These are phyloP conservation scores for Achaetomium macrosporum DNA, from an alignment of 2,329 filamentous ascomycete species.

Conservation along the genomic window DNA sequence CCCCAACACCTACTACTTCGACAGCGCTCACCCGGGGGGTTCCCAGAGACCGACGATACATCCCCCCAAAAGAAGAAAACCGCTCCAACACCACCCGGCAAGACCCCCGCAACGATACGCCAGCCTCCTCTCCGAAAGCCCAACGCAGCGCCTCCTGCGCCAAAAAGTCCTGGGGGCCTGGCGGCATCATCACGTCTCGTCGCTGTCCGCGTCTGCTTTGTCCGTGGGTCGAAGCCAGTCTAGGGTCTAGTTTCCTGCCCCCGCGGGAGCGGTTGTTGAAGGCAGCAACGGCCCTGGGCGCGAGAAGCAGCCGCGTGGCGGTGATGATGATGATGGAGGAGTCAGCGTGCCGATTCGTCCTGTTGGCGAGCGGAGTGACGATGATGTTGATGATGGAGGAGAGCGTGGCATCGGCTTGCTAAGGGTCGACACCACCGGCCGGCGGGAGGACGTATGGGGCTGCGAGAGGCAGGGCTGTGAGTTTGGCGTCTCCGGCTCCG, in stretches of 20 bases:
- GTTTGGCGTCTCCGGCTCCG: background rate
- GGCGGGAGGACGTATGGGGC: background rate
- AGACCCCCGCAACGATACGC: slow-evolving; percentile 11
- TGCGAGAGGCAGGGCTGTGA: too few species aligned
- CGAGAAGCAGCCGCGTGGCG: too few species aligned
- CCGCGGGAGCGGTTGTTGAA: too few species aligned
- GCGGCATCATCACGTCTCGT: slow-evolving; percentile 18
- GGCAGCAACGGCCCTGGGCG: too few species aligned
- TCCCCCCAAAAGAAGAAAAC: slow-evolving; percentile 9
- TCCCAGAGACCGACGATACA: background rate
- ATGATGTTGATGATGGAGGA: background rate
- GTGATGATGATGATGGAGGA: background rate
- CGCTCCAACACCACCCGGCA: slow-evolving; percentile 2
- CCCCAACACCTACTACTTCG: slow-evolving; percentile 17
- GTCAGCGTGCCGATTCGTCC: background rate
- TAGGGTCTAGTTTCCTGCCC: too few species aligned
- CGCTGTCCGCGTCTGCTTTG: too few species aligned
- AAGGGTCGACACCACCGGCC: too few species aligned
- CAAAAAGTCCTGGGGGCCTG: slow-evolving; percentile 39
- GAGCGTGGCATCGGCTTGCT: too few species aligned
- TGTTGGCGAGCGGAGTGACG: too few species aligned
- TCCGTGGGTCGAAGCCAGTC: too few species aligned
- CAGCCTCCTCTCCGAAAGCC: slow-evolving; percentile 29
- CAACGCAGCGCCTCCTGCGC: slow-evolving; percentile 37
- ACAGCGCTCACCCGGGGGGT: background rate